phyloP scores from a whole-genome alignment of 2,329 filamentous ascomycete genomes.

The Aphanoascus verrucosus region DNA sequence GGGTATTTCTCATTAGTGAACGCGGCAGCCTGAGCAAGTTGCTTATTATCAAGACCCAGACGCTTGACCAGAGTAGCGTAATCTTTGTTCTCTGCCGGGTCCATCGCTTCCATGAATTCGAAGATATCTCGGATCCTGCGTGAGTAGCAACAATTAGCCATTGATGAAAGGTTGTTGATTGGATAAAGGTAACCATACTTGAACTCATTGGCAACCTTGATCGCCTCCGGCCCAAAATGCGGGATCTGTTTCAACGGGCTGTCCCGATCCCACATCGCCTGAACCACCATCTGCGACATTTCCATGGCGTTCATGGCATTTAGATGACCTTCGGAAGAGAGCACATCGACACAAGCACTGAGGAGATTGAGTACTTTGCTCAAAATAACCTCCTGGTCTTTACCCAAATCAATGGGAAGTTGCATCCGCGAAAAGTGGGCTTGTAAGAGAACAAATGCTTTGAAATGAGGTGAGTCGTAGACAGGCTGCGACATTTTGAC shows the following conservation, averaged over 20 bases:
- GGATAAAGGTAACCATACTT: constrained; percentile 45
- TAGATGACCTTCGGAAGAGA: constrained; percentile 88
- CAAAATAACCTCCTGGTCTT: constrained; percentile 84
- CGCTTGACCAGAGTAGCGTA: constrained; percentile 67
- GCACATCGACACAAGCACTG: constrained; percentile 84
- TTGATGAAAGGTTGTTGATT: neutral
- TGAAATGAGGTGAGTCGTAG: constrained; percentile 94
- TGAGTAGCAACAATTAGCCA: constrained; percentile 13
- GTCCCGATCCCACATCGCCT: constrained; percentile 98
- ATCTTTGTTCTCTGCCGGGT: constrained; percentile 79
- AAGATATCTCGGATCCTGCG: constrained; percentile 79
- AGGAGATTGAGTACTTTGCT: constrained; percentile 76
- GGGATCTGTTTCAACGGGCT: constrained; percentile 96
- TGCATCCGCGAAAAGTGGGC: constrained; percentile 98
- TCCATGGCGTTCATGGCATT: constrained; percentile 99
- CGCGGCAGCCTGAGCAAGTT: constrained; percentile 77
- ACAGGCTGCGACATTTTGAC: constrained; percentile 85
- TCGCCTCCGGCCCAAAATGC: constrained; percentile 73
- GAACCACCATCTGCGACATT: constrained; percentile 97
- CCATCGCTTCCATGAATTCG: constrained; percentile 98
- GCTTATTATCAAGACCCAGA: constrained; percentile 66
- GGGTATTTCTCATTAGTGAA: constrained; percentile 97
- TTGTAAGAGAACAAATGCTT: constrained; percentile 92
- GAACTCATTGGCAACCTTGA: constrained; percentile 70
- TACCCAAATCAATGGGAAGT: constrained; percentile 84